phyloP scores from a whole-genome alignment of 768 basidiomycete species.

The Sistotremastrum suecicum region DNA sequence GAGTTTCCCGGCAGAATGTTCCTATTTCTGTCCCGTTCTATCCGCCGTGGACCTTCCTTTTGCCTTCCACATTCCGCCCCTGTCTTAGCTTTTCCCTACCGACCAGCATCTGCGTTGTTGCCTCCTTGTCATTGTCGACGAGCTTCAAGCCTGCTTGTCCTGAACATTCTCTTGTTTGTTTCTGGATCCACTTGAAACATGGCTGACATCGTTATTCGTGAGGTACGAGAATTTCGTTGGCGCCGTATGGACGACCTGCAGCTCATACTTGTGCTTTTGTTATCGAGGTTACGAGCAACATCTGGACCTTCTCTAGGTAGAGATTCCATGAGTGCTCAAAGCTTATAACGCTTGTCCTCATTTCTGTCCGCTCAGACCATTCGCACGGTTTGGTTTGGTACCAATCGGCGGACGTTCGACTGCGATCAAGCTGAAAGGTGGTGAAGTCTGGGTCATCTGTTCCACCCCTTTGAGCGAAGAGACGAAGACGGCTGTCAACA shows the following conservation, averaged over 20 bases:
- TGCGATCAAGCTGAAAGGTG: constrained; percentile 20
- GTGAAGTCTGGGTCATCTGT: constrained; percentile 22
- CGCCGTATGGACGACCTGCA: too few species aligned
- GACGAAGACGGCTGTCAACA: constrained; percentile 15
- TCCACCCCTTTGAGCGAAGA: constrained; percentile 20
- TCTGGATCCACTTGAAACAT: background rate
- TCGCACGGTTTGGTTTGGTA: constrained; percentile 16
- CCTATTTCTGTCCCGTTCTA: too few species aligned
- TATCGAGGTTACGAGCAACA: constrained; percentile 17
- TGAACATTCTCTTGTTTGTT: too few species aligned
- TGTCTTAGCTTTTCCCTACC: too few species aligned
- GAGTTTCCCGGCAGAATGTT: too few species aligned
- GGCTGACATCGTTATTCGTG: constrained; percentile 13
- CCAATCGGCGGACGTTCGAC: constrained; percentile 28
- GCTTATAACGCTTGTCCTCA: background rate
- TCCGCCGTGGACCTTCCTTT: too few species aligned
- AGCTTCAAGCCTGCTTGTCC: too few species aligned
- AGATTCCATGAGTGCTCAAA: constrained; percentile 1
- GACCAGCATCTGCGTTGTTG: too few species aligned
- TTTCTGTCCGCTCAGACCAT: constrained; percentile 3
- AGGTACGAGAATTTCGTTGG: constrained; percentile 6
- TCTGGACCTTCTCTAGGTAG: constrained; percentile 21
- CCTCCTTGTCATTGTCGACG: too few species aligned
- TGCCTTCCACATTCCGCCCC: too few species aligned
- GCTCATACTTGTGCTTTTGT: background rate